Evolutionary conservation across 2,329 filamentous ascomycete species (phyloP).

Genomic region (Paraconiothyrium sp.): DNA sequence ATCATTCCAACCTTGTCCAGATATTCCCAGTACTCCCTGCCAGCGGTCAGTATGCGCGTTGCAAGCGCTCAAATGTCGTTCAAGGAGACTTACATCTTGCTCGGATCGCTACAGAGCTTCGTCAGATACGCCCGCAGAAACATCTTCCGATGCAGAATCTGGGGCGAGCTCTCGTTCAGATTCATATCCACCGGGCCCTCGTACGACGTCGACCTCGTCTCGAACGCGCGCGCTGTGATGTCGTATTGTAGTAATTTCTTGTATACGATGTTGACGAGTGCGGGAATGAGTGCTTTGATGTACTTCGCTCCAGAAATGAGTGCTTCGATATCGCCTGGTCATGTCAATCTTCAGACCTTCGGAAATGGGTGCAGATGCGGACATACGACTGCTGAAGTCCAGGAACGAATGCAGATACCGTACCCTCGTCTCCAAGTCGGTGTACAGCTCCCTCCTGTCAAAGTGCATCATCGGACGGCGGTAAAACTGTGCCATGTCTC

Average conservation of each 20-base stretch:
- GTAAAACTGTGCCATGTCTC: constrained; percentile 36
- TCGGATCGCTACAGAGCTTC: constrained; percentile 78
- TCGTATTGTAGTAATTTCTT: constrained; percentile 82
- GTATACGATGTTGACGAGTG: constrained; percentile 86
- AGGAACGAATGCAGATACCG: constrained; percentile 79
- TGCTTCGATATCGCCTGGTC: constrained; percentile 72
- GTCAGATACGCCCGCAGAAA: constrained; percentile 64
- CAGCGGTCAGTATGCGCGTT: background rate
- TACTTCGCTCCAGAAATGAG: constrained; percentile 76
- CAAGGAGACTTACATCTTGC: constrained; percentile 60
- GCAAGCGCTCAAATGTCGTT: background rate
- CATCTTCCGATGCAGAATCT: constrained; percentile 80
- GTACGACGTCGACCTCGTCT: constrained; percentile 67
- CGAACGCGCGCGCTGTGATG: constrained; percentile 81
- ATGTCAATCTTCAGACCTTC: constrained; percentile 6
- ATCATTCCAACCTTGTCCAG: constrained; percentile 86
- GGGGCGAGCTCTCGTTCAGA: constrained; percentile 73
- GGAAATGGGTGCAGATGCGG: background rate
- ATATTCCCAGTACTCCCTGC: constrained; percentile 78
- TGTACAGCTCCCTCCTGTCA: constrained; percentile 76
- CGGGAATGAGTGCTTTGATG: constrained; percentile 82
- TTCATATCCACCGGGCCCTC: constrained; percentile 73
- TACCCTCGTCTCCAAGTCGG: constrained; percentile 73
- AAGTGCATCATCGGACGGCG: constrained; percentile 65
- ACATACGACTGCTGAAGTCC: constrained; percentile 75